Conservation (phyloP, 2,329 filamentous ascomycete genomes). For the Colletotrichum kahawae region DNA sequence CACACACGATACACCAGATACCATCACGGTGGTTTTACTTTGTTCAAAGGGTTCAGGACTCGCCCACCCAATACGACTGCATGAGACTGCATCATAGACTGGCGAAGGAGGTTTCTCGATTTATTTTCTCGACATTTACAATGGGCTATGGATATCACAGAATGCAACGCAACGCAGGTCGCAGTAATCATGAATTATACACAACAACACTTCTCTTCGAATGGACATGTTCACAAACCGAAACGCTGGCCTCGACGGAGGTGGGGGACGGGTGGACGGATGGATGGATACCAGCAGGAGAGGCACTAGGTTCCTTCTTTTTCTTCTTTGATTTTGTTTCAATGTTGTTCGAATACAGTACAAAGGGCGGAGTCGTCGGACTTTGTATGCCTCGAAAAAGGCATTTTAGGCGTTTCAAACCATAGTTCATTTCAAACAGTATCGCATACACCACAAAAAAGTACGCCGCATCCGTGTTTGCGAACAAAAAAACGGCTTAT, state of each 20-base stretch:
- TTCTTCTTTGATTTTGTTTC: background rate
- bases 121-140: background rate
- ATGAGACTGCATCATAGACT: slow-evolving; percentile 25
- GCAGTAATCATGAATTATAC: background rate
- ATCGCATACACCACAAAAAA: accelerated
- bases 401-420: background rate
- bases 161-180: background rate
- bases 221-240: background rate
- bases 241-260: background rate
- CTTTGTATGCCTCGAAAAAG: background rate
- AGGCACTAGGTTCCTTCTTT: background rate
- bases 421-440: background rate
- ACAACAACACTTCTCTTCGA: background rate
- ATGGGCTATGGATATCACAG: background rate
- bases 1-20: slow-evolving; percentile 1
- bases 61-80: slow-evolving; percentile 1
- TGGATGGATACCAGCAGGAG: background rate
- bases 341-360: background rate
- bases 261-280: background rate
- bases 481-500: background rate
- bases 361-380: background rate
- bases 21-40: background rate
- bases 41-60: background rate
- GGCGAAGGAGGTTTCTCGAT: slow-evolving; percentile 19
- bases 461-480: background rate